Conservation (phyloP, 1,139 yeast species). For the Debaryomycetaceae sp. region DNA sequence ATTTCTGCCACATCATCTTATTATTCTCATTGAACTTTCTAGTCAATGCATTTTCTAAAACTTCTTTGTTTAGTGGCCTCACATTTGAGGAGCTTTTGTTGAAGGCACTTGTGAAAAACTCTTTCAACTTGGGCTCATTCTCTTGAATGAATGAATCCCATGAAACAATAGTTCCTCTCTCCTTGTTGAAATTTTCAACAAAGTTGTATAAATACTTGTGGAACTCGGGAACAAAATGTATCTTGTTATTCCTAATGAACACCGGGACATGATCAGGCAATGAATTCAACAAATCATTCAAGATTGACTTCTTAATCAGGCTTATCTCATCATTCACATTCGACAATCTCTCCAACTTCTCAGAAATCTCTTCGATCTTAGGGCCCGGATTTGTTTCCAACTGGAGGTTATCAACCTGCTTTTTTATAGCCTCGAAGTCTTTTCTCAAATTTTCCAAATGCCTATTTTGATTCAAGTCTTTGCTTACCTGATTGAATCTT, state of each 20-base stretch:
- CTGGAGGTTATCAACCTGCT: slow-evolving; percentile 1
- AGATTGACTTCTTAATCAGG: slow-evolving; percentile 17
- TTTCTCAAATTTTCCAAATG: slow-evolving; percentile 9
- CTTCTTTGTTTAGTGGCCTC: slow-evolving; percentile 15
- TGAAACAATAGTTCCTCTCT: slow-evolving; percentile 5
- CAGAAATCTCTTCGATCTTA: slow-evolving; percentile 16
- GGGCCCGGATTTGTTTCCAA: slow-evolving; percentile 6
- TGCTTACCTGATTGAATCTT: slow-evolving; percentile 14
- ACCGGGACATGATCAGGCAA: slow-evolving; percentile 34
- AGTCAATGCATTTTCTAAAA: slow-evolving; percentile 19
- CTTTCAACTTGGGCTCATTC: slow-evolving; percentile 17
- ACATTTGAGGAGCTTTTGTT: slow-evolving; percentile 7
- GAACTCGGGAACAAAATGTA: slow-evolving; percentile 41
- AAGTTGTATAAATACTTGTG: slow-evolving; percentile 35
- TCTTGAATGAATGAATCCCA: slow-evolving; percentile 23
- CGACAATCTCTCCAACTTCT: slow-evolving; percentile 16
- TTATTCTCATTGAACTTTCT: slow-evolving; percentile 23
- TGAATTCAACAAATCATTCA: slow-evolving; percentile 17
- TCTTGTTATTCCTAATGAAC: slow-evolving; percentile 28
- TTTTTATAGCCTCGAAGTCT: slow-evolving; percentile 8
- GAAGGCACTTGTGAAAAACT: slow-evolving; percentile 11
- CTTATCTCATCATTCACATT: slow-evolving; percentile 17
- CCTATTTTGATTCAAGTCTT: slow-evolving; percentile 6
- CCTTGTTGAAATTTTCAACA: slow-evolving; percentile 26
- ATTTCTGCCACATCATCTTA: slow-evolving; percentile 18